Percentiles rank a stretch among this genome's conserved stretches.
Conservation (phyloP, 306 rosid species). For the Medicago ruthenica region DNA sequence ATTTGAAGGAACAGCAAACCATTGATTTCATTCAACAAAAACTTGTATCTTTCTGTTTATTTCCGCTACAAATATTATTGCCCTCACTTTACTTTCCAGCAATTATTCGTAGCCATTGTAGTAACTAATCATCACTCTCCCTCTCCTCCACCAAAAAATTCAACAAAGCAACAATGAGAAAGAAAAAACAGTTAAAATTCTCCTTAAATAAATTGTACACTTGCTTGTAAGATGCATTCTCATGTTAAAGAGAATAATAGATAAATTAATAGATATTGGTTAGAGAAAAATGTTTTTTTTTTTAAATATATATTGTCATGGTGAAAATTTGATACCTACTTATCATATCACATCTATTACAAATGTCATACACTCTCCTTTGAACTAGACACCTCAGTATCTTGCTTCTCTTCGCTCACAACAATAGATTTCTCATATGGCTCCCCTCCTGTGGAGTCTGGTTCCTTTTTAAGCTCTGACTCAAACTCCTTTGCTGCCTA, state of each 20-base stretch:
- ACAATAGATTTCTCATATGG: conserved; percentile 55
- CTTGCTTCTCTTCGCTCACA: conserved; percentile 63
- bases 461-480: conserved; percentile 81
- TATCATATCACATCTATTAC: conserved; percentile 24
- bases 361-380: conserved; percentile 69
- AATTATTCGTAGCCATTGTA: no score
- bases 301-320: conserved; percentile 14
- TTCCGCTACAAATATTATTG: no score
- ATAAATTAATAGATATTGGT: conserved; percentile 34
- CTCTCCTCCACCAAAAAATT: no score
- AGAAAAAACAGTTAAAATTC: no score
- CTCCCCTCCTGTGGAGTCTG: conserved; percentile 52
- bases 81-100: no score
- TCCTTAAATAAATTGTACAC: no score
- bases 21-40: no score
- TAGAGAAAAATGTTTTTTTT: conserved; percentile 32
- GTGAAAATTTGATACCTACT: conserved; percentile 36
- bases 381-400: conserved; percentile 64
- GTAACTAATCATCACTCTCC: no score
- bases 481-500: conserved; percentile 99
- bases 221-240: no score
- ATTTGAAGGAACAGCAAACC: no score
- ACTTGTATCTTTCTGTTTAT: background rate
- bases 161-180: no score
- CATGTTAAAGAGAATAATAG: conserved; percentile 2